Evolutionary conservation across 345 rosid species (phyloP).

Genomic region (Moricandia moricandioides): DNA sequence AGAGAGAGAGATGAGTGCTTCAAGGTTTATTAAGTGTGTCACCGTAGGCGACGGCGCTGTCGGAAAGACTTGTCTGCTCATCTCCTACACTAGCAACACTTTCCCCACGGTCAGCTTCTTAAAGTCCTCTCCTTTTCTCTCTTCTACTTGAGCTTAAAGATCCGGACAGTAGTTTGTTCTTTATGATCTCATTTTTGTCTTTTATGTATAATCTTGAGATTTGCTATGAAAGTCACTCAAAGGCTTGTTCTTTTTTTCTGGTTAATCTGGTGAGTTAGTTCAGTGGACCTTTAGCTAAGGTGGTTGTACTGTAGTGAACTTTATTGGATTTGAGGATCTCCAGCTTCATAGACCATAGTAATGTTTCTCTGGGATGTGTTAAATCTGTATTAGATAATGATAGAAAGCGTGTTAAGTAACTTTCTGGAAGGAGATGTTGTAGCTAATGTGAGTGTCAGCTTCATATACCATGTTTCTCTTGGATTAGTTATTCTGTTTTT

Average conservation of each 20-base stretch:
- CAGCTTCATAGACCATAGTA: neutral
- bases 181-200: too few relatives aligned
- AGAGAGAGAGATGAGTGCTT: constrained; percentile 52
- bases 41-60: constrained; percentile 80
- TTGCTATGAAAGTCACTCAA: neutral
- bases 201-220: too few relatives aligned
- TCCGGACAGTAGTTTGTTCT: neutral
- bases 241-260: neutral
- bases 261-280: neutral
- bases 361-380: neutral
- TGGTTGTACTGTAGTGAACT: neutral
- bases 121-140: constrained; percentile 14
- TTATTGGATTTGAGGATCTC: too few relatives aligned
- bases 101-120: constrained; percentile 56
- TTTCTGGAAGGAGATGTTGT: neutral
- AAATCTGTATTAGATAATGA: neutral
- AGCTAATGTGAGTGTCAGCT: neutral
- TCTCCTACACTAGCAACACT: constrained; percentile 76
- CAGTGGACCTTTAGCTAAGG: neutral
- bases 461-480: neutral
- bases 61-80: constrained; percentile 76
- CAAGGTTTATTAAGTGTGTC: constrained; percentile 72
- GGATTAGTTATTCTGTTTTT: neutral
- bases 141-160: neutral
- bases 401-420: neutral